Conservation (phyloP, 352 stramenopile species). For the Phytophthora idaei region DNA sequence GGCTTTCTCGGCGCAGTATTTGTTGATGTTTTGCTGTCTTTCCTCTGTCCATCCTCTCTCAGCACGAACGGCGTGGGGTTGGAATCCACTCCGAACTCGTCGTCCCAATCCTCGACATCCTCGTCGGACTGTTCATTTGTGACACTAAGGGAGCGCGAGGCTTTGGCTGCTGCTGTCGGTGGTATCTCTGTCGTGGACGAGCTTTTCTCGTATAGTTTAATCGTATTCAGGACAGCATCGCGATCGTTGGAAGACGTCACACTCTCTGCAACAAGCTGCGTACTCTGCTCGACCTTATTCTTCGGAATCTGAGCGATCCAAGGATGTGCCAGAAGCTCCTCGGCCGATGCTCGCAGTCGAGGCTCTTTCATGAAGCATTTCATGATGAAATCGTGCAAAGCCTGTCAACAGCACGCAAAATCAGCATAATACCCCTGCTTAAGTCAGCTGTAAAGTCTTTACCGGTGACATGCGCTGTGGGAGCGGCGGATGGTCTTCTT, state of each 20-base stretch:
- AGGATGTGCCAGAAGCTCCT: slow-evolving; percentile 87
- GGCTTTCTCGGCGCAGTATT: slow-evolving; percentile 23
- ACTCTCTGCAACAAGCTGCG: slow-evolving; percentile 75
- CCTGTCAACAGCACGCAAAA: slow-evolving; percentile 35
- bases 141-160: slow-evolving; percentile 22
- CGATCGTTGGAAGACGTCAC: slow-evolving; percentile 81
- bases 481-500: slow-evolving; percentile 92
- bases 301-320: slow-evolving; percentile 91
- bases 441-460: slow-evolving; percentile 9
- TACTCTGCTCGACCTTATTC: slow-evolving; percentile 89
- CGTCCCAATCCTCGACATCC: slow-evolving; percentile 83
- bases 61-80: slow-evolving; percentile 43
- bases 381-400: slow-evolving; percentile 92
- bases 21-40: slow-evolving; percentile 10
- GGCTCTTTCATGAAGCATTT: slow-evolving; percentile 94
- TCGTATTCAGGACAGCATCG: slow-evolving; percentile 85
- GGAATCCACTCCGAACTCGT: slow-evolving; percentile 75
- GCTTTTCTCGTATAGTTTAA: slow-evolving; percentile 81
- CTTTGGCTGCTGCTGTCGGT: slow-evolving; percentile 23
- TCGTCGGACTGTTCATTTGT: slow-evolving; percentile 47
- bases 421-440: too few species aligned
- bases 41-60: slow-evolving; percentile 1
- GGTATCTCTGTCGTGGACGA: slow-evolving; percentile 39
- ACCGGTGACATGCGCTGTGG: slow-evolving; percentile 89
- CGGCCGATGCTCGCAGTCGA: slow-evolving; percentile 72